Conservation (phyloP, 2,329 filamentous ascomycete species). For the Xylaria digitata region DNA sequence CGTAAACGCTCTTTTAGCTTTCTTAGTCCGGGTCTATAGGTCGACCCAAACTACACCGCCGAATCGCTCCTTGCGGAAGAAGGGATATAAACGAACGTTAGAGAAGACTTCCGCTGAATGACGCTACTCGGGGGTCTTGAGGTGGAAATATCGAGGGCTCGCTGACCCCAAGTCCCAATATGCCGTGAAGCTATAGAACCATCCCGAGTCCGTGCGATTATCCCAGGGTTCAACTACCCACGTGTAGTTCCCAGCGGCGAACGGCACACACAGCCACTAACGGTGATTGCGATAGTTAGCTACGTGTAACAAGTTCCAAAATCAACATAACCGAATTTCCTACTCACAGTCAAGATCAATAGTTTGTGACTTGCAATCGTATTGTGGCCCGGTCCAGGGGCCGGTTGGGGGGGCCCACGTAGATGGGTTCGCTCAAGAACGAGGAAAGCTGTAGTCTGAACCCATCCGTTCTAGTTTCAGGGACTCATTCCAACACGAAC, state of each 20-base stretch:
- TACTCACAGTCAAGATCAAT: background rate
- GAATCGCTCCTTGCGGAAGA: no score
- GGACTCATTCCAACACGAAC: slow-evolving; percentile 1
- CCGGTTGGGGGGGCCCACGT: no score
- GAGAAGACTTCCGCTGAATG: no score
- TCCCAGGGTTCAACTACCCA: background rate
- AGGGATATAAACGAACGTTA: no score
- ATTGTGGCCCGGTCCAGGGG: background rate
- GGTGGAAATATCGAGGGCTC: no score
- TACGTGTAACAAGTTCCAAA: no score
- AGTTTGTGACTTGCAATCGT: background rate
- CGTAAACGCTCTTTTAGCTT: no score
- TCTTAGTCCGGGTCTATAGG: no score
- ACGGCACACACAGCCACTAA: background rate
- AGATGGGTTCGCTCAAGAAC: background rate
- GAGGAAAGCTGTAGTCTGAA: background rate
- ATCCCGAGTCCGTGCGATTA: background rate
- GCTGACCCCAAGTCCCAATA: background rate
- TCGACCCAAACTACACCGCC: no score
- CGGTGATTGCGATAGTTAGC: background rate
- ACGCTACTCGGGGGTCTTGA: no score
- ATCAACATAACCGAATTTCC: no score
- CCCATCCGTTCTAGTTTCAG: background rate
- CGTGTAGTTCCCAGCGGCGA: slow-evolving; percentile 5
- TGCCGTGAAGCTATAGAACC: slow-evolving; percentile 7